Base-by-base conservation (phyloP, 306 rosid genomes). In the Vachellia pachyceras region DNA sequence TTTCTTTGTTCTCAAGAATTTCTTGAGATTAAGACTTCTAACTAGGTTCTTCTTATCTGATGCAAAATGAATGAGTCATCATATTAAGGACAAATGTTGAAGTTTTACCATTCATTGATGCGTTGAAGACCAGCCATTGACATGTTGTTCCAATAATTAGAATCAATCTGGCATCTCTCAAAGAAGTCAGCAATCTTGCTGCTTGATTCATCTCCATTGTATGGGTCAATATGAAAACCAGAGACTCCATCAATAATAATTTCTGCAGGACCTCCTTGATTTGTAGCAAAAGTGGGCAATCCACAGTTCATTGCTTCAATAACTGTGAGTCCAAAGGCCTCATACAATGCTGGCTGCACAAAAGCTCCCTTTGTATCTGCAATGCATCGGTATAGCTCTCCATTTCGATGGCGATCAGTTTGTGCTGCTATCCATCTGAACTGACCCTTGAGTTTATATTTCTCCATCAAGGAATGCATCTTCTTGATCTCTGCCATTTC, bases 251-350 rank as follows among this genome's bases (percentile, higher is more conserved):
- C 93, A 39, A 90, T 91, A 46, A 95, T 89, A 70, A 95, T 95
- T 72, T 95, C 99, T 0, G 97, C 99, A 1, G 99, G 99, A 35
- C 97, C 99, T 11, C 99, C 99, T 87, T 90, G 95, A 73, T 91
- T 91, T 41, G 99, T 95, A 4, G 97, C 99, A 77, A 95, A 95
- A 58, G 95, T 88, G 25, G 99, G 99, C 47, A 95, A 63, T 52
- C 99, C 99, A 80, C 97, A 91, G 90, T 92, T 95, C 97, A 95
- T 91, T 35, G 98, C 98, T 83, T 95, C 98, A 55, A 95, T 90
- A 46, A 95, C 98, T 25, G 98, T 95, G 10, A 95, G 92, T 41
- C 98, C 98, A 77, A 95, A 95, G 5, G 97, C 98, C 75, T 95
- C 98, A 45, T 95, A 92, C 73, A 90, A 45, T 75, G 98, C 97